phyloP scores from a whole-genome alignment of 148 eudicot genomes.

The Rhododendron ovatum region DNA sequence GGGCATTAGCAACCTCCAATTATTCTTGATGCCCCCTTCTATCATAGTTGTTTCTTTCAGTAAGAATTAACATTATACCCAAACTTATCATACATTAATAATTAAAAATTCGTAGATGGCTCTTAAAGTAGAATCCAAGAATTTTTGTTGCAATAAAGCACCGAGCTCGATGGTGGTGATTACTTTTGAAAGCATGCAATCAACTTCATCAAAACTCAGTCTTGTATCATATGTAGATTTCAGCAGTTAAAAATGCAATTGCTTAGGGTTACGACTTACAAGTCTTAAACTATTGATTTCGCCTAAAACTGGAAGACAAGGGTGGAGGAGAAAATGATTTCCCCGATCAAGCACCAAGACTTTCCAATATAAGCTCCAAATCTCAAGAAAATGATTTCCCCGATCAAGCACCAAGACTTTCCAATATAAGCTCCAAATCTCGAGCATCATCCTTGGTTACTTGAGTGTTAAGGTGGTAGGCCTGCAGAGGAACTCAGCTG shows the following conservation, averaged over 20 bases:
- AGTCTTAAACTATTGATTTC: not conserved
- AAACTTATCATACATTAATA: not conserved
- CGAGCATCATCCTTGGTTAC: not conserved
- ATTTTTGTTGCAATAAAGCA: not conserved
- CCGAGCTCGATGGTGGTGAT: not conserved
- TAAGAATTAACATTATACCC: not conserved
- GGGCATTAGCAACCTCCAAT: not conserved
- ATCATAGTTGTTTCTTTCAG: not conserved
- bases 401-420: not conserved
- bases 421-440: not conserved
- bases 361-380: not conserved
- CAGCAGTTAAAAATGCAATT: not conserved
- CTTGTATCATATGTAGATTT: not conserved
- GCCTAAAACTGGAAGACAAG: not conserved
- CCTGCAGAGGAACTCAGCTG: not conserved
- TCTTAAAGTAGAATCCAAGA: not conserved
- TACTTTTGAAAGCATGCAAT: not conserved
- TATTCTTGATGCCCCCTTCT: not conserved
- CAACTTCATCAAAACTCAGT: not conserved
- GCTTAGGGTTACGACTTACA: not conserved
- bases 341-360: not conserved
- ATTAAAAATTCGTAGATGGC: not conserved
- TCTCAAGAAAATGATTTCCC: not conserved
- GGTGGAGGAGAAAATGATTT: not conserved
- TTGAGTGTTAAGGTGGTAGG: not conserved